phyloP scores from a whole-genome alignment of 495 filamentous ascomycete species.

The Penicillium roqueforti region DNA sequence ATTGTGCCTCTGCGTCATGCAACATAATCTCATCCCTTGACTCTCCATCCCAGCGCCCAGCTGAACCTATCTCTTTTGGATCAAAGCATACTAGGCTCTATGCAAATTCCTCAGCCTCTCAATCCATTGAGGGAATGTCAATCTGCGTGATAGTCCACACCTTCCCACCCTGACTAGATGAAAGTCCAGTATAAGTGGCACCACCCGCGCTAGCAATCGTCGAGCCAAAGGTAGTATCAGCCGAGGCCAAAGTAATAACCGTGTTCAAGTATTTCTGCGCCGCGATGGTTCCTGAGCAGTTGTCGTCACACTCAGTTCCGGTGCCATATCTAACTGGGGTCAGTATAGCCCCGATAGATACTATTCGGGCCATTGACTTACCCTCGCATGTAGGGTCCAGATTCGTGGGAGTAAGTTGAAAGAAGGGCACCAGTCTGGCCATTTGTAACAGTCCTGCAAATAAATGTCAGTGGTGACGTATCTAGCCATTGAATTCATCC shows the following conservation, averaged over 20 bases:
- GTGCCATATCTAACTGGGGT: conserved; percentile 29
- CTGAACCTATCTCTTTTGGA: too few relatives aligned
- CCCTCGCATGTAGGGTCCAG: conserved; percentile 37
- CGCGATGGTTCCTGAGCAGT: conserved; percentile 34
- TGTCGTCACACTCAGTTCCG: conserved; percentile 33
- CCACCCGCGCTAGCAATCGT: conserved; percentile 30
- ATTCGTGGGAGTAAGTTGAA: conserved; percentile 27
- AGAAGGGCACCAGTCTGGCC: conserved; percentile 28
- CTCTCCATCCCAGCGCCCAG: too few relatives aligned
- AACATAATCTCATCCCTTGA: too few relatives aligned
- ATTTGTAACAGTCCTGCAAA: conserved; percentile 30
- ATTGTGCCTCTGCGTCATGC: too few relatives aligned
- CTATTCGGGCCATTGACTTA: conserved; percentile 10
- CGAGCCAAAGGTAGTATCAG: conserved; percentile 31
- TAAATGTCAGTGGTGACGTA: not conserved
- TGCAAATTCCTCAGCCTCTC: not conserved
- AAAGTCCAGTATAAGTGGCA: conserved; percentile 28
- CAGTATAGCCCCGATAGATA: not conserved
- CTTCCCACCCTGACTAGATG: conserved; percentile 29
- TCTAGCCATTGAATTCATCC: not conserved
- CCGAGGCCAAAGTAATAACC: conserved; percentile 29
- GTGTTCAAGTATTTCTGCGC: conserved; percentile 36
- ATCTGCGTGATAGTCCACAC: conserved; percentile 35
- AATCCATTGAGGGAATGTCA: conserved; percentile 31
- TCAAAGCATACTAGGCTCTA: too few relatives aligned